These are phyloP conservation scores for Bryoerythrophyllum caledonicum DNA, from an alignment of 225 moss, liverwort and hornwort genomes.

Conservation along the genomic window DNA sequence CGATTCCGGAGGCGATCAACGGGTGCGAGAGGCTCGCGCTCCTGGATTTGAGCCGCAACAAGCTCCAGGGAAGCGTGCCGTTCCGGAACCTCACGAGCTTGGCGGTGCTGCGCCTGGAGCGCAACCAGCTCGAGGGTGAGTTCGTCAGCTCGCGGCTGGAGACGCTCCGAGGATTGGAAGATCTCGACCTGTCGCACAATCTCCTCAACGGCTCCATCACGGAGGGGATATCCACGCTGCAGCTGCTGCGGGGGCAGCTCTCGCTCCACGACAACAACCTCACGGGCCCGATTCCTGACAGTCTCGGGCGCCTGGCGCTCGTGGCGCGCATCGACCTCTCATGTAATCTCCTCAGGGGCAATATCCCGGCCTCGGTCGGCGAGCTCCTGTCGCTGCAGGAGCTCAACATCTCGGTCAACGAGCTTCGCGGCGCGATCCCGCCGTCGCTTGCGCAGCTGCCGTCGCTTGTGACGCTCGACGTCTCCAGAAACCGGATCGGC, in stretches of 20 bases:
- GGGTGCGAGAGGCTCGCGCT: slow-evolving; percentile 23
- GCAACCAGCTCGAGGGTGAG: slow-evolving; percentile 40
- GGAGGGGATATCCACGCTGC: slow-evolving; percentile 29
- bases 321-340: slow-evolving; percentile 45
- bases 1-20: slow-evolving; percentile 32
- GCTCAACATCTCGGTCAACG: slow-evolving; percentile 44
- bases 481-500: slow-evolving; percentile 18
- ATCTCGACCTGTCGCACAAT: slow-evolving; percentile 51
- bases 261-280: slow-evolving; percentile 45
- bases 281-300: slow-evolving; percentile 34
- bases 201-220: slow-evolving; percentile 44
- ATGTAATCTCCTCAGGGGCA: slow-evolving; percentile 33
- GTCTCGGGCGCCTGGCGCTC: slow-evolving; percentile 19
- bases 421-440: slow-evolving; percentile 27
- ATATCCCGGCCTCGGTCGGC: slow-evolving; percentile 25
- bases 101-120: slow-evolving; percentile 39
- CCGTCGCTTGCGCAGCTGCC: not conserved
- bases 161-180: slow-evolving; percentile 18
- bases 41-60: slow-evolving; percentile 48
- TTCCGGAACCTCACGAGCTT: slow-evolving; percentile 35
- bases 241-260: slow-evolving; percentile 38
- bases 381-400: slow-evolving; percentile 29
- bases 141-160: slow-evolving; percentile 27
- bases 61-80: slow-evolving; percentile 34
- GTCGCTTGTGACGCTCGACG: slow-evolving; percentile 25